phyloP scores from a whole-genome alignment of 1,284 basidiomycete species.

The Cutaneotrichosporon sp. region DNA sequence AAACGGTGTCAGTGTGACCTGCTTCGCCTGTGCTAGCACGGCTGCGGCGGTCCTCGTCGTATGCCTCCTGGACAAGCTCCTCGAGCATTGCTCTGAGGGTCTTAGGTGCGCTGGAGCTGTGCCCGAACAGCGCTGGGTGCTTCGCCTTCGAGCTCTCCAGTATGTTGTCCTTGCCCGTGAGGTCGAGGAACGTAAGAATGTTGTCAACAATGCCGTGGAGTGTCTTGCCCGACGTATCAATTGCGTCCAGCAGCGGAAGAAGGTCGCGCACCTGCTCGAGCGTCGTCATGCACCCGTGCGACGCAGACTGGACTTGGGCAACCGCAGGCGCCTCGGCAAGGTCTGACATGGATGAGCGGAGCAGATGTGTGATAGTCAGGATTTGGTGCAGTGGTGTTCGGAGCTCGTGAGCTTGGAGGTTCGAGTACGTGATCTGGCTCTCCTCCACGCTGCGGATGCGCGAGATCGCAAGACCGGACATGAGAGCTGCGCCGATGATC shows the following conservation, averaged over 20 bases:
- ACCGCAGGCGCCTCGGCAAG: conserved; percentile 25
- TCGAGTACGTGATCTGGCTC: conserved; percentile 43
- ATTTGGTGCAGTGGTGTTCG: conserved; percentile 47
- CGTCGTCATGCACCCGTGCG: conserved; percentile 15
- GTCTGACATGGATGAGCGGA: conserved; percentile 39
- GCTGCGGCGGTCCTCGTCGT: conserved; percentile 30
- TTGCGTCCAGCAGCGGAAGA: conserved; percentile 40
- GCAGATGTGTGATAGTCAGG: conserved; percentile 42
- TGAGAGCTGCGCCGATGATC: conserved; percentile 36
- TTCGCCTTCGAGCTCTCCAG: conserved; percentile 3
- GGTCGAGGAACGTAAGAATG: conserved; percentile 43
- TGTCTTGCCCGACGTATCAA: conserved; percentile 43
- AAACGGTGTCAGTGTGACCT: conserved; percentile 35
- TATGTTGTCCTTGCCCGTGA: conserved; percentile 32
- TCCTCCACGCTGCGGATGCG: conserved; percentile 37
- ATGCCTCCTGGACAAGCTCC: conserved; percentile 36
- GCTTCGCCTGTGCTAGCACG: conserved; percentile 30
- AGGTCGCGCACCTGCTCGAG: conserved; percentile 39
- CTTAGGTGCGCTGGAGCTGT: conserved; percentile 19
- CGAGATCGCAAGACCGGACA: conserved; percentile 35
- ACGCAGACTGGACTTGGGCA: background rate
- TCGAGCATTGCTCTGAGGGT: conserved; percentile 39
- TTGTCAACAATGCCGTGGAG: conserved; percentile 47
- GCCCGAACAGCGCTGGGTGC: conserved; percentile 6
- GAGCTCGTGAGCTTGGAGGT: conserved; percentile 46